Evolutionary conservation across 441 rosid genomes (phyloP).

Genomic region (Cnidoscolus chayamansa): DNA sequence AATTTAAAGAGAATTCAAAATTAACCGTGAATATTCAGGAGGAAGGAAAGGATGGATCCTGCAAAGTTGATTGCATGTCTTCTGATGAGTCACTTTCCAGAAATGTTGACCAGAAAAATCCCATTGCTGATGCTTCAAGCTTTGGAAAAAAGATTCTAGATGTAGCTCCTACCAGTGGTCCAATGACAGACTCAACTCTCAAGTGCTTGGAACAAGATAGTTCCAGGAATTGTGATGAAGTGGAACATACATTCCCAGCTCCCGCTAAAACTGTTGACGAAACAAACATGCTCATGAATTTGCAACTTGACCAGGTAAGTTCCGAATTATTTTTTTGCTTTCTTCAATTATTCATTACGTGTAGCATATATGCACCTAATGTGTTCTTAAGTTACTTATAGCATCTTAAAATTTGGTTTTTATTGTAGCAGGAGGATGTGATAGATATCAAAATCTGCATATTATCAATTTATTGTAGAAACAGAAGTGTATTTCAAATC

Average conservation of each 20-base stretch:
- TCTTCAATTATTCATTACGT: not conserved
- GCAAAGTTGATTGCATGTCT: constrained; percentile 27
- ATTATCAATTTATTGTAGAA: not conserved
- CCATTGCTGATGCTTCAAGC: constrained; percentile 1
- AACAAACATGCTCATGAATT: constrained; percentile 20
- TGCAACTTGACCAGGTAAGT: constrained; percentile 40
- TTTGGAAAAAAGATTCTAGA: constrained; percentile 21
- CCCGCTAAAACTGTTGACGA: constrained; percentile 27
- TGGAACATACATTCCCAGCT: constrained; percentile 27
- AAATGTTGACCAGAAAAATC: not conserved
- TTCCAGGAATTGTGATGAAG: constrained; percentile 27
- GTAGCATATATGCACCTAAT: not conserved
- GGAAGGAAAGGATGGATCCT: constrained; percentile 34
- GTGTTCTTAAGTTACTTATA: not conserved
- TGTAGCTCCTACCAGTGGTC: constrained; percentile 22
- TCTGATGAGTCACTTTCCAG: not conserved
- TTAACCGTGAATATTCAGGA: constrained; percentile 26
- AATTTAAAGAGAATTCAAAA: constrained; percentile 41
- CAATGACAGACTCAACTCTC: constrained; percentile 10
- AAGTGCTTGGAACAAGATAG: constrained; percentile 23
- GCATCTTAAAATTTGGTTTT: not conserved
- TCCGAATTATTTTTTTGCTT: constrained; percentile 11
- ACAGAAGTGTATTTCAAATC: not conserved
- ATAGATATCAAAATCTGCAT: not conserved
- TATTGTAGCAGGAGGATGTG: not conserved